Evolutionary conservation across 2,329 filamentous ascomycete species (phyloP), one percentile per base, ranked within the genome.

Genomic region (Coleophoma cylindrospora): DNA sequence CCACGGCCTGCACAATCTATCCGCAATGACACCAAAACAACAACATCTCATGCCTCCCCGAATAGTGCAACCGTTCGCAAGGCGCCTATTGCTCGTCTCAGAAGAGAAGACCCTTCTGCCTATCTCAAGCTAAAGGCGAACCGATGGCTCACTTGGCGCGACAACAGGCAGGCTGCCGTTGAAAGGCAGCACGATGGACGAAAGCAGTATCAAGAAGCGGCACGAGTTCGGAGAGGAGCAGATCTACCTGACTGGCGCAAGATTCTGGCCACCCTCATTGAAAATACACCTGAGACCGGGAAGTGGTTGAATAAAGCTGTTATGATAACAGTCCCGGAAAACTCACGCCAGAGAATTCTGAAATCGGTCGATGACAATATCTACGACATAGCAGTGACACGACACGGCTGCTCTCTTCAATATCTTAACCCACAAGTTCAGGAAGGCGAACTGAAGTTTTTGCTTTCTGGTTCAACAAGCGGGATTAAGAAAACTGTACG

Each of bases 341-440:
- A 34, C 11, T 52, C 45, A 32, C 34, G 44, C 2, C 11, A 38
- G 17, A 15, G 19, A 22, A 43, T 61, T 17, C 4, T 61, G 8
- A 15, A 34, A 49, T 51, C 54, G 10, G 45, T 60, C 10, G 58
- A 63, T 38, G 48, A 60, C 22, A 55, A 54, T 47, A 56, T 61
- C 14, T 53, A 50, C 50, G 53, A 55, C 12, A 56, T 61, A 46
- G 27, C 27, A 27, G 55, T 44, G 6, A 32, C 40, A 7, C 49
- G 47, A 45, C 49, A 60, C 45, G 57, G 49, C 9, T 60, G 57
- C 45, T 47, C 51, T 33, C 48, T 63, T 48, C 48, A 32, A 51
- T 17, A 27, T 45, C 32, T 27, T 2, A 10, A 40, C n/a, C 1
- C 14, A 22, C 1, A 32, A 34, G 13, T 33, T n/a, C 21, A 13